Evolutionary conservation across 2,329 filamentous ascomycete species (phyloP).

Genomic region (Hirsutella minnesotensis): DNA sequence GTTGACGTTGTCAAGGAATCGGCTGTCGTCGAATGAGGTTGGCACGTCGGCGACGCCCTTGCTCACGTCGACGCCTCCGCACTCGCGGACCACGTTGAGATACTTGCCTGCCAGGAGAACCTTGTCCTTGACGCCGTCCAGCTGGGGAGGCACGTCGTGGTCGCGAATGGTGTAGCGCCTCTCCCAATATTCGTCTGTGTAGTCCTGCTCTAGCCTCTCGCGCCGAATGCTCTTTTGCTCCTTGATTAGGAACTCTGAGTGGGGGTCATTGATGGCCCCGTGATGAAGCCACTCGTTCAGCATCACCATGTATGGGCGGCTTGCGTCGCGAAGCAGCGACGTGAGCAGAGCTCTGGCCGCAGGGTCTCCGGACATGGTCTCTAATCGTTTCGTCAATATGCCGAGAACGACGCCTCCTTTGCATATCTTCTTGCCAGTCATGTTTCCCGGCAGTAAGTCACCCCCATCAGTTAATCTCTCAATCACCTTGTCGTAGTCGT

Average conservation of each 20-base stretch:
- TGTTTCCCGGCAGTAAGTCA: constrained; percentile 64
- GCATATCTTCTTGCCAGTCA: constrained; percentile 81
- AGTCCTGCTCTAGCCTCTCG: constrained; percentile 86
- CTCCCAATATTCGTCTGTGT: constrained; percentile 99
- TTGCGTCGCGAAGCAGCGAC: constrained; percentile 73
- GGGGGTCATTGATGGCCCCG: constrained; percentile 86
- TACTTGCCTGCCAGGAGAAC: constrained; percentile 94
- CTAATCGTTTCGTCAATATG: constrained; percentile 70
- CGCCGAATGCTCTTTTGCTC: constrained; percentile 91
- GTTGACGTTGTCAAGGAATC: constrained; percentile 93
- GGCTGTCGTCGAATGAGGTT: constrained; percentile 77
- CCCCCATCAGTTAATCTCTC: constrained; percentile 81
- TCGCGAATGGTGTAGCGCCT: constrained; percentile 91
- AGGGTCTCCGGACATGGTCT: constrained; percentile 88
- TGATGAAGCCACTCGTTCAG: constrained; percentile 97
- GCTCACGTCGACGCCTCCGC: constrained; percentile 88
- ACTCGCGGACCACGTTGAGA: constrained; percentile 93
- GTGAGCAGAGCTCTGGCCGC: constrained; percentile 74
- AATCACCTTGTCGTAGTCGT: constrained; percentile 86
- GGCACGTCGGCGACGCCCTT: constrained; percentile 83
- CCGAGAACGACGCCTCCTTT: constrained; percentile 95
- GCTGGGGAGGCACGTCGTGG: constrained; percentile 80
- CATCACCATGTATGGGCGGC: constrained; percentile 94
- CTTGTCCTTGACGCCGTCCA: constrained; percentile 85
- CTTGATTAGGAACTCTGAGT: constrained; percentile 87